Conservation (phyloP, 345 rosid species). For the Populus euphratica region DNA sequence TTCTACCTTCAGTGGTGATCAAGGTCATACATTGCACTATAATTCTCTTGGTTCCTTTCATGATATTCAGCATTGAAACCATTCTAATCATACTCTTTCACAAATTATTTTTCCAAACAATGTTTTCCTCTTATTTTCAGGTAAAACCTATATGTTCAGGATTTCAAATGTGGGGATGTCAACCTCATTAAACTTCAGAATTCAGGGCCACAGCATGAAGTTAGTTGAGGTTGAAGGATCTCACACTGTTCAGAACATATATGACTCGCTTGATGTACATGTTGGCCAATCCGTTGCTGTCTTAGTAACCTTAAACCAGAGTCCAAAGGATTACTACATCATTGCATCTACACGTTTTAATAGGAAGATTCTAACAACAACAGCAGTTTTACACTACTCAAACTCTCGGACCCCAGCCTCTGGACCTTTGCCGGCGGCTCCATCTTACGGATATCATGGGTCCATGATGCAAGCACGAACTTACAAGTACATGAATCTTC, state of each 20-base stretch:
- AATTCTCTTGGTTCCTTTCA: not conserved
- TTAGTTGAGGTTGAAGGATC: slow-evolving; percentile 92
- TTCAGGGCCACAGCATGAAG: slow-evolving; percentile 76
- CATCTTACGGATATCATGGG: slow-evolving; percentile 46
- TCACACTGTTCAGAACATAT: slow-evolving; percentile 62
- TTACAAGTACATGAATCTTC: slow-evolving; percentile 41
- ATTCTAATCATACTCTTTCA: not conserved
- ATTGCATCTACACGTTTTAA: slow-evolving; percentile 68
- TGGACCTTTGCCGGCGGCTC: slow-evolving; percentile 61
- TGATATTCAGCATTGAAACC: not conserved
- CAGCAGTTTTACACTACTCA: slow-evolving; percentile 61
- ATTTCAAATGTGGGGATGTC: slow-evolving; percentile 78
- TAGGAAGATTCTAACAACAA: slow-evolving; percentile 39
- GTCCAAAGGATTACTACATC: slow-evolving; percentile 76
- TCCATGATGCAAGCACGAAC: slow-evolving; percentile 89
- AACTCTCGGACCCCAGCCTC: slow-evolving; percentile 57
- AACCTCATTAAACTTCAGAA: slow-evolving; percentile 71
- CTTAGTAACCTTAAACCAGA: slow-evolving; percentile 64
- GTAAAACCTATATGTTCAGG: slow-evolving; percentile 81
- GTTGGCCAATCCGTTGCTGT: slow-evolving; percentile 83
- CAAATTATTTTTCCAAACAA: not conserved
- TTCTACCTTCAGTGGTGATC: slow-evolving; percentile 34
- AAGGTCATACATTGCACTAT: slow-evolving; percentile 15
- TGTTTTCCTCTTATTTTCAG: slow-evolving; percentile 33
- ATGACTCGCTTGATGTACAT: slow-evolving; percentile 83